Percentiles rank a stretch among this genome's conserved stretches.
Evolutionary conservation across 1,284 basidiomycete species (phyloP).

Genomic region (Mrakiaceae sp.): DNA sequence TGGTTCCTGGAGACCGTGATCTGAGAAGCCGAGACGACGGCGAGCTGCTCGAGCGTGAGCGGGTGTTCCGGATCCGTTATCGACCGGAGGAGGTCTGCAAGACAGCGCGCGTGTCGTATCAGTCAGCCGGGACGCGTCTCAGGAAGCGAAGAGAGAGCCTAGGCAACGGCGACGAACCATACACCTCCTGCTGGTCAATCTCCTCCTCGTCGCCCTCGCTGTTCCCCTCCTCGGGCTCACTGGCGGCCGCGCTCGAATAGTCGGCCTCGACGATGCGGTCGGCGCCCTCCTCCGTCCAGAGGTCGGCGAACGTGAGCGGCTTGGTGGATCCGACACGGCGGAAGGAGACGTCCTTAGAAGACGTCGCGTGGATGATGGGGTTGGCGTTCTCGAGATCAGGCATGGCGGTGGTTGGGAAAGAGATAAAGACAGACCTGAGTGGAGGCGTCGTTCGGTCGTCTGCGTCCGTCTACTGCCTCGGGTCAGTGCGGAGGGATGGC

Average conservation of each 20-base stretch:
- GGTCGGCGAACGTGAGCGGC: slow-evolving; percentile 15
- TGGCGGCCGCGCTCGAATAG: background rate
- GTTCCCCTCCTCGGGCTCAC: background rate
- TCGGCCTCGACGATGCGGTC: background rate
- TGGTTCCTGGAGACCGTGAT: slow-evolving; percentile 62
- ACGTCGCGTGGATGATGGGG: slow-evolving; percentile 29
- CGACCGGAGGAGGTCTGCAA: slow-evolving; percentile 74
- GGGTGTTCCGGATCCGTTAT: slow-evolving; percentile 97
- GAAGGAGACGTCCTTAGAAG: background rate
- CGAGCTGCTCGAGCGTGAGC: slow-evolving; percentile 85
- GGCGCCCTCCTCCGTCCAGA: slow-evolving; percentile 15
- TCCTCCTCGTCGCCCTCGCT: slow-evolving; percentile 9
- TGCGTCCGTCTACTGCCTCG: background rate
- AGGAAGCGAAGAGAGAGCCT: background rate
- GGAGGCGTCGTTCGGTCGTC: background rate
- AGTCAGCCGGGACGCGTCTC: background rate
- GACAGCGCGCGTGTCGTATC: slow-evolving; percentile 13
- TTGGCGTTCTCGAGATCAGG: slow-evolving; percentile 32
- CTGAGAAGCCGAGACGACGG: slow-evolving; percentile 84
- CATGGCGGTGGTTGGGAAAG: background rate
- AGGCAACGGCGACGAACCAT: slow-evolving; percentile 35
- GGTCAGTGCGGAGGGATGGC: no score
- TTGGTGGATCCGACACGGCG: slow-evolving; percentile 8
- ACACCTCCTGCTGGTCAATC: slow-evolving; percentile 46
- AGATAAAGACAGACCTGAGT: background rate